phyloP scores from a whole-genome alignment of 1,284 basidiomycete genomes.

The Rhodotorula sp. region DNA sequence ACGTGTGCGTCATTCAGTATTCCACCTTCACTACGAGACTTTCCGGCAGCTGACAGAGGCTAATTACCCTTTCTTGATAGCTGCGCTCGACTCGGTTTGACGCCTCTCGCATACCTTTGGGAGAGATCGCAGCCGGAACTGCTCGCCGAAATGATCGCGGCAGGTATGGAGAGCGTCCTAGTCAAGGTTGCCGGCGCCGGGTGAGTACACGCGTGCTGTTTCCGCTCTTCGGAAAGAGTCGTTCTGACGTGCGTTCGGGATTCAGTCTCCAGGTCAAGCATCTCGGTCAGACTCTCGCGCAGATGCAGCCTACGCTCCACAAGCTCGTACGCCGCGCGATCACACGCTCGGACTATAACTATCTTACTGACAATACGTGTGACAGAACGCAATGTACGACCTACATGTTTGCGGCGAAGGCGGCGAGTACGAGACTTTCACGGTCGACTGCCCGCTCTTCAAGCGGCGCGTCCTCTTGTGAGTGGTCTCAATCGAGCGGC shows the following conservation, averaged over 20 bases:
- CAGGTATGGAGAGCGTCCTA: slow-evolving; percentile 75
- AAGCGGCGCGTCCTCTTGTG: slow-evolving; percentile 71
- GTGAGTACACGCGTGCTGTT: neutral
- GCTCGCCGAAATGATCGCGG: slow-evolving; percentile 78
- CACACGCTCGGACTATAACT: neutral
- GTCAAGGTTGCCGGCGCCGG: slow-evolving; percentile 98
- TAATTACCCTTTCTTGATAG: slow-evolving; percentile 50
- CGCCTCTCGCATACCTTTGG: slow-evolving; percentile 88
- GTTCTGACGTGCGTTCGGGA: neutral
- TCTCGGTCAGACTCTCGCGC: slow-evolving; percentile 71
- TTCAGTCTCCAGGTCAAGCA: slow-evolving; percentile 56
- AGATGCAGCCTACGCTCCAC: slow-evolving; percentile 71
- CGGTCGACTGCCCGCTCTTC: slow-evolving; percentile 86
- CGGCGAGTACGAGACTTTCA: slow-evolving; percentile 95
- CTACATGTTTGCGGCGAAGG: slow-evolving; percentile 96
- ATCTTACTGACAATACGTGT: neutral
- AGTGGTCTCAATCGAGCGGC: slow-evolving; percentile 44
- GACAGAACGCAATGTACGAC: slow-evolving; percentile 75
- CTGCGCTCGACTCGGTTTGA: slow-evolving; percentile 75
- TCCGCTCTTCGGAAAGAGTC: neutral
- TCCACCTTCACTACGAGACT: too few relatives aligned
- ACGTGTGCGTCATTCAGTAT: slow-evolving; percentile 61
- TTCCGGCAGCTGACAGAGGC: neutral
- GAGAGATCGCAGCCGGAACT: slow-evolving; percentile 82
- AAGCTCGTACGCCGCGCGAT: slow-evolving; percentile 62